These are phyloP conservation scores for Amylocystis lapponica DNA, from an alignment of 768 basidiomycete genomes.

Conservation along the genomic window DNA sequence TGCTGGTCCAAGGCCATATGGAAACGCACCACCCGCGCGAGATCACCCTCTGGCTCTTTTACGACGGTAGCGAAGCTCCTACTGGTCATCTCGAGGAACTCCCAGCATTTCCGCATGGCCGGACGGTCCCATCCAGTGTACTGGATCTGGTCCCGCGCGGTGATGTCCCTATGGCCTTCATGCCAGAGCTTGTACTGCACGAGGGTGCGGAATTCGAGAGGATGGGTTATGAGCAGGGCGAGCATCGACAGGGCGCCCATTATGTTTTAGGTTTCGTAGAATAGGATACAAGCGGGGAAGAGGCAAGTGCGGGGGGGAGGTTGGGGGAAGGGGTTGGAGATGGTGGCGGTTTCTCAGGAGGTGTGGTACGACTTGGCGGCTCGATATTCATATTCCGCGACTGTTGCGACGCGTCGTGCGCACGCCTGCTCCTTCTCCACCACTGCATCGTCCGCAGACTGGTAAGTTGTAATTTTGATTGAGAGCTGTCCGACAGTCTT, in stretches of 20 bases:
- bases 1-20: no score
- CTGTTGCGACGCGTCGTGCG: neutral
- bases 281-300: neutral
- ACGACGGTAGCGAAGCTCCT: constrained; percentile 90
- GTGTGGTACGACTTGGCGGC: constrained; percentile 10
- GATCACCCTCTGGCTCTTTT: constrained; percentile 92
- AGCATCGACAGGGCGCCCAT: constrained; percentile 62
- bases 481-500: neutral
- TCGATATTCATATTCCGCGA: neutral
- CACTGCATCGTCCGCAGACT: neutral
- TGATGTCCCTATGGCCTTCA: constrained; percentile 78
- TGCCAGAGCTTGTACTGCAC: constrained; percentile 82
- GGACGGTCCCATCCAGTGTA: constrained; percentile 84
- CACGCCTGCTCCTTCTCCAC: constrained; percentile 1
- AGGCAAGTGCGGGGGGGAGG: constrained; percentile 1
- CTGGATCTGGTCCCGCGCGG: constrained; percentile 61
- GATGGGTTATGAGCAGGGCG: constrained; percentile 68
- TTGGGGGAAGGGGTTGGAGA: neutral
- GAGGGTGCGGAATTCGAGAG: constrained; percentile 77
- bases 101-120: constrained; percentile 88
- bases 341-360: neutral
- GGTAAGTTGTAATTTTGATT: neutral
- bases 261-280: constrained; percentile 7
- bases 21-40: constrained; percentile 79
- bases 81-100: constrained; percentile 82